These are phyloP conservation scores for Protea cynaroides DNA, from an alignment of 164 flowering plant species.

Conservation along the genomic window DNA sequence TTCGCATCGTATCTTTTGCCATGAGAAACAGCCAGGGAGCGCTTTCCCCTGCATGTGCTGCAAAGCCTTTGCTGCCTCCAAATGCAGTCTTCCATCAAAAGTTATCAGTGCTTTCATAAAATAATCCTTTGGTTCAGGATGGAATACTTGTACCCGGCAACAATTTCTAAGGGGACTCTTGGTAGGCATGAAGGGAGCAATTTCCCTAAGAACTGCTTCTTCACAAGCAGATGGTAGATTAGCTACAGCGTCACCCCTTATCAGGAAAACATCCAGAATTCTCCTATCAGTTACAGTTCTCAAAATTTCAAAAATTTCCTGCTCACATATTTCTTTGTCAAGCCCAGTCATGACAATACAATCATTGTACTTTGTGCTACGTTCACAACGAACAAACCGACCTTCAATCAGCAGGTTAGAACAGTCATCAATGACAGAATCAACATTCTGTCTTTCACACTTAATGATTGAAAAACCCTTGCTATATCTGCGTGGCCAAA, in stretches of 20 bases:
- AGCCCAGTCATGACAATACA: slow-evolving; percentile 45
- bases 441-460: slow-evolving; percentile 46
- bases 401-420: slow-evolving; percentile 44
- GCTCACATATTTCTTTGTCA: slow-evolving; percentile 50
- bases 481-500: slow-evolving; percentile 81
- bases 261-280: slow-evolving; percentile 50
- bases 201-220: slow-evolving; percentile 68
- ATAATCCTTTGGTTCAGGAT: slow-evolving; percentile 55
- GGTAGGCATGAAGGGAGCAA: slow-evolving; percentile 68
- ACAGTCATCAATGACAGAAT: slow-evolving; percentile 35
- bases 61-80: slow-evolving; percentile 97
- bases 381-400: slow-evolving; percentile 32
- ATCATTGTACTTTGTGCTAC: slow-evolving; percentile 34
- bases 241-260: slow-evolving; percentile 59
- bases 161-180: slow-evolving; percentile 24
- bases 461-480: slow-evolving; percentile 61
- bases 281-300: slow-evolving; percentile 38
- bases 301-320: slow-evolving; percentile 47
- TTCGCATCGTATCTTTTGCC: slow-evolving; percentile 89
- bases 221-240: slow-evolving; percentile 47
- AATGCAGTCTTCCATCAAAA: slow-evolving; percentile 84
- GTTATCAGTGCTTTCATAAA: slow-evolving; percentile 55
- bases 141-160: slow-evolving; percentile 63
- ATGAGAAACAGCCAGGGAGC: slow-evolving; percentile 61
- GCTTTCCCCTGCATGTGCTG: slow-evolving; percentile 77